phyloP scores from a whole-genome alignment of 805 yeast species.

The Yarrowia keelungensis region DNA sequence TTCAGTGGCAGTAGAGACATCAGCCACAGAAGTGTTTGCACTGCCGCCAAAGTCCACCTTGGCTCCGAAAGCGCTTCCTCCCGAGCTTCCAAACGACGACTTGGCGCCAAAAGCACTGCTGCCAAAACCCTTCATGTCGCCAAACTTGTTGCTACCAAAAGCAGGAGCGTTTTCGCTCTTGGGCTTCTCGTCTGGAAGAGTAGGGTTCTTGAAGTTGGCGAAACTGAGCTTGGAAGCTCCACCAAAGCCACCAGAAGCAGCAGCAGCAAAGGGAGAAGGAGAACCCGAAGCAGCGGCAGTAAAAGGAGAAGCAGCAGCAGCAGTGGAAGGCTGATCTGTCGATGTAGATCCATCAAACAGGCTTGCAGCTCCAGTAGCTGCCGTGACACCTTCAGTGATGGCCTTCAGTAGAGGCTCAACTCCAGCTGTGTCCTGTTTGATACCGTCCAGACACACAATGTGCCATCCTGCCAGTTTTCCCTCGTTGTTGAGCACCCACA shows the following conservation, averaged over 20 bases:
- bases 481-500: conserved; percentile 66
- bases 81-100: conserved; percentile 12
- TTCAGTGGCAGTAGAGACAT: conserved; percentile 1
- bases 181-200: conserved; percentile 12
- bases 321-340: background rate
- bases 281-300: background rate
- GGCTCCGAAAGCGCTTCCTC: background rate
- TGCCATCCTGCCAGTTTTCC: conserved; percentile 72
- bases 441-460: conserved; percentile 62
- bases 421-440: conserved; percentile 51
- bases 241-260: background rate
- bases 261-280: conserved; percentile 8
- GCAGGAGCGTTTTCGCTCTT: conserved; percentile 22
- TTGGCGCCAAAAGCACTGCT: background rate
- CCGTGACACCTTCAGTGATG: conserved; percentile 8
- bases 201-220: conserved; percentile 15
- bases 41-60: conserved; percentile 9
- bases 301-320: conserved; percentile 11
- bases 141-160: conserved; percentile 31
- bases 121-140: background rate
- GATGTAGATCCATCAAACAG: background rate
- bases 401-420: conserved; percentile 42
- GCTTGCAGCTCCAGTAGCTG: conserved; percentile 39
- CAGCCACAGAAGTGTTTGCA: background rate
- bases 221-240: conserved; percentile 30